Conservation (phyloP, 2,329 filamentous ascomycete species). For the Calonectria leucothoes region DNA sequence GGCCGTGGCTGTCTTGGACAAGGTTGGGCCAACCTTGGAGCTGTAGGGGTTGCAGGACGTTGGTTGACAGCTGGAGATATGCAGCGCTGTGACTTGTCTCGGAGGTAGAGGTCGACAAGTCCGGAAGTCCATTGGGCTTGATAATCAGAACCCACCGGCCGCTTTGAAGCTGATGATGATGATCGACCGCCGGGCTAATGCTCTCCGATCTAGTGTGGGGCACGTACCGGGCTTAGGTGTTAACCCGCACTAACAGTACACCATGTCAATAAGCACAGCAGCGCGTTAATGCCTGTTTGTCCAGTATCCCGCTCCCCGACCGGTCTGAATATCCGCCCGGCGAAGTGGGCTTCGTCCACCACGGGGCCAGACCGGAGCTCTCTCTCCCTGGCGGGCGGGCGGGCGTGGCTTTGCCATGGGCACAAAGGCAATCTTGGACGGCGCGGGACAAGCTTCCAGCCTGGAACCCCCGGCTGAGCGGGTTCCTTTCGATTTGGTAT, state of each 20-base stretch:
- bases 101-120: neutral
- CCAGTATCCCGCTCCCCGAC: neutral
- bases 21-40: neutral
- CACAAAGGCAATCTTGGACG: neutral
- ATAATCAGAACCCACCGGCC: neutral
- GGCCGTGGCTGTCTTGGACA: neutral
- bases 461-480: neutral
- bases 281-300: slow-evolving; percentile 24
- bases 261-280: no score
- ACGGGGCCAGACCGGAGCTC: neutral
- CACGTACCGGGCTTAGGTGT: neutral
- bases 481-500: neutral
- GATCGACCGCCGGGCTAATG: slow-evolving; percentile 8
- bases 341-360: neutral
- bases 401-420: neutral
- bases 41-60: neutral
- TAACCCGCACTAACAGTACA: slow-evolving; percentile 29
- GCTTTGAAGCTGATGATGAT: neutral
- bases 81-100: neutral
- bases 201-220: neutral
- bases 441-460: neutral
- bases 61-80: neutral
- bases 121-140: neutral
- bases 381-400: no score
- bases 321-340: slow-evolving; percentile 30